Evolutionary conservation across 805 yeast genomes (phyloP).

Genomic region (Tetrapisispora nanseiensis): DNA sequence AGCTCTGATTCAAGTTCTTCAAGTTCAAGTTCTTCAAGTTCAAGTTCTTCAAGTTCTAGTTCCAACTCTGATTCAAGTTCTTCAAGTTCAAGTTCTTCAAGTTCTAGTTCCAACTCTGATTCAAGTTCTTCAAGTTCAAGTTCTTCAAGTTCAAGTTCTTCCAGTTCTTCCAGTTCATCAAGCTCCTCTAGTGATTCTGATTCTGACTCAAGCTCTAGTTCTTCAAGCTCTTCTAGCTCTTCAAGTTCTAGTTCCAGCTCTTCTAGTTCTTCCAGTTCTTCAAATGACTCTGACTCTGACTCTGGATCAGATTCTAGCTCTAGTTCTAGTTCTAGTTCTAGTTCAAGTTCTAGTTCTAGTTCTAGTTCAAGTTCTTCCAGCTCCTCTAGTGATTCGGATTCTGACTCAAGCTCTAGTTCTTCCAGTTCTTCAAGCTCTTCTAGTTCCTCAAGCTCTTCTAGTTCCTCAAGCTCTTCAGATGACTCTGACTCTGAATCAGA

Average conservation of each 20-base stretch:
- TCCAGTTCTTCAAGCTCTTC: constrained; percentile 7
- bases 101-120: constrained; percentile 7
- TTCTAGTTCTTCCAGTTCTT: constrained; percentile 9
- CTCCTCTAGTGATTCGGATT: constrained; percentile 6
- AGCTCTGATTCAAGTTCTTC: constrained; percentile 9
- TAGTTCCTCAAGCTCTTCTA: constrained; percentile 7
- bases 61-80: constrained; percentile 8
- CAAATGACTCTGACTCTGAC: constrained; percentile 5
- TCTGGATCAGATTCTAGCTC: constrained; percentile 8
- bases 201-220: constrained; percentile 9
- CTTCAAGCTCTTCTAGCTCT: constrained; percentile 7
- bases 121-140: constrained; percentile 1
- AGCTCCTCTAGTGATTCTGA: constrained; percentile 8
- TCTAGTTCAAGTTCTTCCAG: not conserved
- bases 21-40: constrained; percentile 5
- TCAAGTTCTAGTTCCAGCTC: constrained; percentile 6
- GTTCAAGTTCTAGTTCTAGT: constrained; percentile 9
- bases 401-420: constrained; percentile 13
- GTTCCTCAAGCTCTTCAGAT: constrained; percentile 7
- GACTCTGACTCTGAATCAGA: constrained; percentile 8
- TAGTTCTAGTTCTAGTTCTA: constrained; percentile 11
- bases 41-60: constrained; percentile 3
- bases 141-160: constrained; percentile 4
- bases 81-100: constrained; percentile 9
- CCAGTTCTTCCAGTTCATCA: constrained; percentile 10